Base-by-base conservation (phyloP, 495 filamentous ascomycete genomes). In the Hamigera avellanea region DNA sequence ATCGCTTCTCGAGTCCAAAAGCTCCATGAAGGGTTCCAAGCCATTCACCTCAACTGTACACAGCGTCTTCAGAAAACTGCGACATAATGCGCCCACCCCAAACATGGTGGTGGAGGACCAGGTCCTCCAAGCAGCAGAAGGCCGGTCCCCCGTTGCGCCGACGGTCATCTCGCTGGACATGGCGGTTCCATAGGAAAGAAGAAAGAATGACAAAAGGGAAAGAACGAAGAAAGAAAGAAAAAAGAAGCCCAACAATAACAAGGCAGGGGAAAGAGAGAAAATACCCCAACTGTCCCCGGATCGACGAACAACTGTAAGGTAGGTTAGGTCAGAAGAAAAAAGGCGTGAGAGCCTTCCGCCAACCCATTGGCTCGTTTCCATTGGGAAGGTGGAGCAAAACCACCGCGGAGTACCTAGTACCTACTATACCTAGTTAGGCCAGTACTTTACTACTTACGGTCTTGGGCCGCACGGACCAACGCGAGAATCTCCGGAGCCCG, bases 1-100 rank as follows among this genome's bases (percentile, higher is more conserved):
- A 57, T 93, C 74, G 45, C 67, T 65, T 35, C 88, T 70, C 29
- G 71, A 68, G 46, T 93, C 85, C 13, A 93, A 59, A 5, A 86
- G 51, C n/a, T 81, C 67, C 9, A 86, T 60, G 41, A 94, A 93
- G n/a, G 62, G 48, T 10, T 82, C 75, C 25, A 89, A 56, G 0
- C 88, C 88, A 49, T 74, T 65, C 1, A 78, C 71, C 44, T 91
- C 78, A 16, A 63, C 57, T 19, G 53, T 54, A 40, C 58, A 67
- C 16, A 62, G 44, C 2, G 36, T 44, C 27, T 56, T 61, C 29
- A 72, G 49, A 33, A 71, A 72, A 19, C 50, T 53, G n/a, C 67
- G 63, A 43, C 64, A 69, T 18, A 71, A 37, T 10, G 56, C 53
- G 13, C 62, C 65, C 14, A 69, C 57, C 25, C 58, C 60, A 40